Evolutionary conservation across 805 yeast species (phyloP), one percentile per base, ranked within the genome.

Genomic region (Starmerella floricola): DNA sequence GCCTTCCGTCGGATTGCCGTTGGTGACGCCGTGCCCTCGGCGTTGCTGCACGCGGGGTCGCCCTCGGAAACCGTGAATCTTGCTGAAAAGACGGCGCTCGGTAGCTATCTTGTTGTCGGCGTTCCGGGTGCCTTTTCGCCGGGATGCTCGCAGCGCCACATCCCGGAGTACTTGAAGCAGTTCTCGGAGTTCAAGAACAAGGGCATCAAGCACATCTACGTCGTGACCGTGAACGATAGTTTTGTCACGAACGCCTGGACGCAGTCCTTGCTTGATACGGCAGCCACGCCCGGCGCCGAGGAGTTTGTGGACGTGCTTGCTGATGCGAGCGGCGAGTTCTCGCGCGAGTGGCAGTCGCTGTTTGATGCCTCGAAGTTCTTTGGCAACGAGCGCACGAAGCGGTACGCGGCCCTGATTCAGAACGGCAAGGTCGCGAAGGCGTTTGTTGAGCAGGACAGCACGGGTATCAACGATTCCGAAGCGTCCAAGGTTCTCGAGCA

Each of bases 181-280:
- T 60, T 71, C 45, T 57, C 67, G 6, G 66, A 70, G 27, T 73
- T 85, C 55, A 65, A 71, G 47, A 67, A 66, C 23, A 78, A 79
- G 62, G 94, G 94, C n/a, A 68, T 73, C 62, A 53, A 63, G 20
- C 62, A 73, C 35, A 61, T 85, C 39, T 75, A 69, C 54, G 74
- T 86, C 33, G 73, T 86, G 28, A 70, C 91, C 16, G 94, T 83
- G 37, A 86, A 86, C 61, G 95, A 86, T 58, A 72, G 91, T 2
- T 86, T 86, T 60, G 95, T 85, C 38, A 74, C 78, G 56, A 72
- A 74, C 53, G 87, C 91, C 0, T 86, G 94, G 94, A 74, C 73
- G 34, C 71, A 76, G 42, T 55, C 44, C 1, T 46, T 64, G 28
- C 39, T 51, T 13, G 42, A 23, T n/a, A 29, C 31, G 17, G 41